Base-by-base conservation (phyloP, 345 rosid species). In the Streptanthus diversifolius region DNA sequence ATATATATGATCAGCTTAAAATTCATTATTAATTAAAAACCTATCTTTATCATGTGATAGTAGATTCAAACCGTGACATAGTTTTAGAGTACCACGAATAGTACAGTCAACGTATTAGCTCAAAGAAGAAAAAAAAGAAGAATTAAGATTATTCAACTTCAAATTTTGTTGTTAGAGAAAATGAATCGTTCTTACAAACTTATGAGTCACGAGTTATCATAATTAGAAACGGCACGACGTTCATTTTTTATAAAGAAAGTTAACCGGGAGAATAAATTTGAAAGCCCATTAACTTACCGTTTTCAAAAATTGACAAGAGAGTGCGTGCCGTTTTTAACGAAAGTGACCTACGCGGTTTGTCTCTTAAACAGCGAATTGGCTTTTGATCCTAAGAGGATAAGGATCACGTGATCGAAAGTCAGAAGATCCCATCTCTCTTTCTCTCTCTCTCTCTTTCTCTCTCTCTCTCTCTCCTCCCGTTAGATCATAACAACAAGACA, bases 341-440 rank as follows among this genome's bases (percentile, higher is more conserved):
- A 63, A n/a, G 3, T 7, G 37, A 70, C 41, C 53, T 53, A 57
- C 73, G 35, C 15, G 65, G 51, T 12, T 68, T 61, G 63, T 68
- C 56, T 75, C 69, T 70, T 44, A 55, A 65, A 65, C 32, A 64
- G 65, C 49, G 30, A 70, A 35, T 35, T 15, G 41, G 54, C 11
- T 17, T 47, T 49, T 70, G 70, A 74, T 70, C 60, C 66, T 19
- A 55, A 76, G 22, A n/a, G 60, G 75, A 70, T 70, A 76, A 76
- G 27, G 75, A 63, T 76, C 72, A 76, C 80, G 75, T 76, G 80
- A 68, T 35, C 51, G 5, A 27, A 54, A 49, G 64, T 62, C 70
- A 75, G 79, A 53, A 33, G 8, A 33, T 3, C 49, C 69, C 51
- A 54, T 56, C 70, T 43, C n/a, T 22, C 17, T 48, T 41, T 2